Evolutionary conservation across 2,329 filamentous ascomycete genomes (phyloP), one percentile per base, ranked within the genome.

Genomic region (Didymella lethalis): DNA sequence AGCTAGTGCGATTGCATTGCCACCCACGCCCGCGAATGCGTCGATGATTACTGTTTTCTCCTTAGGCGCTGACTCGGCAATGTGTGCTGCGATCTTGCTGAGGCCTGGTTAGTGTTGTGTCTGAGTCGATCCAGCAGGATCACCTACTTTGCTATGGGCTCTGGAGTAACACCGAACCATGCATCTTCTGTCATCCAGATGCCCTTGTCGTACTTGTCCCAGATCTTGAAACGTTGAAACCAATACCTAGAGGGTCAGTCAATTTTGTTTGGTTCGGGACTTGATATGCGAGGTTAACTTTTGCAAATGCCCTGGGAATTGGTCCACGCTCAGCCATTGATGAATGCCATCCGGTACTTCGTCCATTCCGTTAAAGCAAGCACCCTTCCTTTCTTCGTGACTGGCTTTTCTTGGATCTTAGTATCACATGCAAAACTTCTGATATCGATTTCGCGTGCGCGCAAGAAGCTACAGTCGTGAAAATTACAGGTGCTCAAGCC

Each of bases 91-190:
- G 52, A 96, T 92, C 78, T 89, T 87, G 59, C 91, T 75, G 59
- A n/a, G 44, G 4, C 20, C 14, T 53, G 47, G 47, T 73, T 38
- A 69, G 61, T 18, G 31, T n/a, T 25, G 3, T n/a, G 18, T 10
- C 8, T 4, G 12, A 10, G 7, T 10, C 7, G 31, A 36, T 14
- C 11, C n/a, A 20, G 4, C 3, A 16, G 26, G 16, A 14, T 12
- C 26, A 70, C 46, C 6, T 81, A 95, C 91, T 84, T 88, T 60
- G 95, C 95, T 28, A 99, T 87, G 4, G 91, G 90, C 76, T 99
- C 94, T 14, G 95, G 93, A 0, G 96, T 99, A 7, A 98, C 93
- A 54, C 93, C 95, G 75, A 95, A 99, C 95, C 95, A 99, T 53
- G 93, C 90, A 78, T 94, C 90, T 75, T 96, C 89, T 0, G 96